phyloP scores from a whole-genome alignment of 202 grass and related monocot genomes.

The Alloteropsis angusta region DNA sequence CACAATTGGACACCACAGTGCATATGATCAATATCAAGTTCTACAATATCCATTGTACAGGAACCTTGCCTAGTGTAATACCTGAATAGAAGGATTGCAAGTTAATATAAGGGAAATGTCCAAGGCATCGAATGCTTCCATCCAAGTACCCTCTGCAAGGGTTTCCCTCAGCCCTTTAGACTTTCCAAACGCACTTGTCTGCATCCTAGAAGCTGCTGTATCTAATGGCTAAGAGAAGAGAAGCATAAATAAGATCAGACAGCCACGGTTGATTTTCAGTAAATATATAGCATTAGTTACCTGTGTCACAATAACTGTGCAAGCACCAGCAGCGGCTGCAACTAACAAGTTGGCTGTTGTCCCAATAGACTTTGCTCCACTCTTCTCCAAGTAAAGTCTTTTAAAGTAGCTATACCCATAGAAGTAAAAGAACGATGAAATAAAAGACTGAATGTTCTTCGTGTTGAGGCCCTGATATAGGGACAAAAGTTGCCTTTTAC shows the following conservation, averaged over 20 bases:
- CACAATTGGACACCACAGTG: background rate
- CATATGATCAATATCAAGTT: background rate
- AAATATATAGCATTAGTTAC: constrained; percentile 18
- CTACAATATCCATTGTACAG: background rate
- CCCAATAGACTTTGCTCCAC: constrained; percentile 78
- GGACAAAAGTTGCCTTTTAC: constrained; percentile 60
- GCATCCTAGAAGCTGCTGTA: constrained; percentile 94
- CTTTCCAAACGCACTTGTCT: constrained; percentile 97
- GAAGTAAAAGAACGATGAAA: constrained; percentile 90
- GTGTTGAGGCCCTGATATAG: constrained; percentile 89
- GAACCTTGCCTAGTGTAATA: constrained; percentile 27
- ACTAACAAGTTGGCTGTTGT: constrained; percentile 75
- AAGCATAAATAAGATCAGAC: constrained; percentile 6
- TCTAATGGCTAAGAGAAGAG: constrained; percentile 62
- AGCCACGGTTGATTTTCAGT: background rate
- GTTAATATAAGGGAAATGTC: constrained; percentile 92
- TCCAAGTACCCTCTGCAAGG: constrained; percentile 71
- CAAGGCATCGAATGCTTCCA: constrained; percentile 80
- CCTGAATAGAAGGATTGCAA: constrained; percentile 98
- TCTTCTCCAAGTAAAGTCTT: constrained; percentile 84
- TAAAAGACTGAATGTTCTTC: constrained; percentile 92
- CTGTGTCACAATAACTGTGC: constrained; percentile 76
- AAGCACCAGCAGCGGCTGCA: constrained; percentile 92
- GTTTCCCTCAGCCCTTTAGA: constrained; percentile 78
- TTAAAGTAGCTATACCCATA: constrained; percentile 96